Base-by-base conservation (phyloP, 257 asterid genomes). In the Solanum piurae region DNA sequence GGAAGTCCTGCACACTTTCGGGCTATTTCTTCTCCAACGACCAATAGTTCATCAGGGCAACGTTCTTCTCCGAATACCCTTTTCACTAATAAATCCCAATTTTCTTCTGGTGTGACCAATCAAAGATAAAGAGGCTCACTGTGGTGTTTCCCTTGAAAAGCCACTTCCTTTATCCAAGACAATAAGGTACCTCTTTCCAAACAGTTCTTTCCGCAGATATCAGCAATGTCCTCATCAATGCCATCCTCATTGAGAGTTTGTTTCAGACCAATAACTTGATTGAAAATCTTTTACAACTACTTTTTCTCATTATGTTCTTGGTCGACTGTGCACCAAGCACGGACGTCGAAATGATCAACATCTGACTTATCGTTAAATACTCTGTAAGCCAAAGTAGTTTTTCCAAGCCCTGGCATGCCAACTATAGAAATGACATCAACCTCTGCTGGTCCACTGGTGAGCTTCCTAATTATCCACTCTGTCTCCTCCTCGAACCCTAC, bases 121-220 rank as follows among this genome's bases (percentile, higher is more conserved):
- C 12, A 29, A 44, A 87, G 46, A 13, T 25, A 3, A 74, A 27
- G 36, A 38, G 82, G 66, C 10, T 42, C 11, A 10, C 83, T 55
- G 16, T 40, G 5, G 85, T 18, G 14, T 42, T 33, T 88, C 9
- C 25, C 85, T n/a, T 80, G 25, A 23, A 33, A 16, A 20, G 90
- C 91, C 12, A 89, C 84, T 12, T 40, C 21, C n/a, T 0, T 9
- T 5, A 29, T 90, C 92, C 55, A 90, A 21, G 23, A 90, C 89
- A n/a, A 88, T 76, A 11, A 88, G 80, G n/a, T 86, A 90, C 29
- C 86, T 86, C 73, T n/a, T 58, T 21, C 84, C 71, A 9, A 49
- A 58, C 13, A 82, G 37, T 29, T 86, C 36, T 23, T 55, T 20
- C 83, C 44, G 46, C 60, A 83, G 72, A 72, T 52, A 52, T 52